Evolutionary conservation across 2,329 filamentous ascomycete species (phyloP), one percentile per base, ranked within the genome.

Genomic region (Monilinia laxa): DNA sequence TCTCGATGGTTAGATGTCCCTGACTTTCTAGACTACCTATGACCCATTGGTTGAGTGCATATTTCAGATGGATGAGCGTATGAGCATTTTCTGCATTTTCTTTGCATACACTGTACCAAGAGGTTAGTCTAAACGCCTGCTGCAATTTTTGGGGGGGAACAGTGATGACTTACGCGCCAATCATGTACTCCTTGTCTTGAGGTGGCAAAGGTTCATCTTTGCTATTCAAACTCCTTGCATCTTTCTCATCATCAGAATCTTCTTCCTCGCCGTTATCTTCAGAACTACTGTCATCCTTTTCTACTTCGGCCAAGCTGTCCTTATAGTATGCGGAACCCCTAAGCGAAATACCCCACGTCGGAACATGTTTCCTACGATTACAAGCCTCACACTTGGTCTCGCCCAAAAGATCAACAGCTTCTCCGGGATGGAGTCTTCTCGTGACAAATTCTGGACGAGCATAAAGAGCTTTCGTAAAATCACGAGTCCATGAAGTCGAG

Each of bases 1-100:
- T 83, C 14, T 83, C 78, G 0, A 86, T 78, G 0, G 79, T 80
- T 69, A 89, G 81, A 70, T 89, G 83, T 0, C 86, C 87, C 67
- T 87, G 81, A 1, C 76, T 76, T 31, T 81, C 77, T 0, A 95
- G 84, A 64, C 84, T 85, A 38, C 83, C 81, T 31, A 89, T 81
- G 0, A 93, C 87, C 83, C 85, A 90, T 70, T 88, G 83, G 73
- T 90, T 88, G n/a, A 94, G 84, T 56, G 87, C 85, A 68, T 85
- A 85, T 66, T 89, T 88, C 91, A 91, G 93, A 77, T 95, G 91
- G 5, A 87, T 83, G 4, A 94, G 81, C 0, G 83, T 84, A 74
- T 94, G 91, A 0, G 90, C 88, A 51, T 88, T 88, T 70, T 87
- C 81, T 0, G 91, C 90, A 70, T 89, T 89, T 42, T 79, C 78